Conservation (phyloP, 768 basidiomycete genomes). For the Termitomyces sp. region DNA sequence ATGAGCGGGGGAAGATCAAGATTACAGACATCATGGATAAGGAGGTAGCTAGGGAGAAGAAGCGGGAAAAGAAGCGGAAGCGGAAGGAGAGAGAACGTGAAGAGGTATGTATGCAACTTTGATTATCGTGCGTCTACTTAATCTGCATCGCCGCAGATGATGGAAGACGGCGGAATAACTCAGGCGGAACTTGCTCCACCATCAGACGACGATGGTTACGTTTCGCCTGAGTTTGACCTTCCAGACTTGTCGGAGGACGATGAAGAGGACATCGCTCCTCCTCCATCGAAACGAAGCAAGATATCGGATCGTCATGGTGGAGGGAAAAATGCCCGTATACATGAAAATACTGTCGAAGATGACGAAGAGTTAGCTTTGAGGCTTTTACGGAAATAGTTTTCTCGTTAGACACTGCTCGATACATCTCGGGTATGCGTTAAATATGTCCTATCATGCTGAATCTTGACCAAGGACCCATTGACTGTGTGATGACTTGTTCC, state of each 20-base stretch:
- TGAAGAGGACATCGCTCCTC: conserved; percentile 32
- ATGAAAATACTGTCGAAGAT: conserved; percentile 26
- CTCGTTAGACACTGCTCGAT: no score
- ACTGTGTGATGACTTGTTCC: no score
- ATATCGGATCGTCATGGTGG: conserved; percentile 1
- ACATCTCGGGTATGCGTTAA: no score
- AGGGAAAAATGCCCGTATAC: background rate
- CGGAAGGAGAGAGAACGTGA: conserved; percentile 72
- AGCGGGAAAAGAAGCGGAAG: conserved; percentile 88
- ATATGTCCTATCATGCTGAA: no score
- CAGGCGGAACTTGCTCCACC: conserved; percentile 31
- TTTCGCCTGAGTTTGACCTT: conserved; percentile 68
- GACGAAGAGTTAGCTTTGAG: conserved; percentile 57
- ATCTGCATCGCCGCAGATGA: conserved; percentile 19
- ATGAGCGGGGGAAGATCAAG: conserved; percentile 69
- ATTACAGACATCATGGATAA: conserved; percentile 73
- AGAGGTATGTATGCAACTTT: conserved; percentile 23
- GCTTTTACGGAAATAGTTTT: conserved; percentile 40
- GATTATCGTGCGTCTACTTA: background rate
- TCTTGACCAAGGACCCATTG: no score
- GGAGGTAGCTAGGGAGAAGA: conserved; percentile 82
- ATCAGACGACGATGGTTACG: conserved; percentile 56
- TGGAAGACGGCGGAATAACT: conserved; percentile 23
- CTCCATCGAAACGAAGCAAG: conserved; percentile 25
- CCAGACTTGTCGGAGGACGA: conserved; percentile 17